phyloP scores from a whole-genome alignment of 192 early-diverging fungal species.

The Coemansia sp. region DNA sequence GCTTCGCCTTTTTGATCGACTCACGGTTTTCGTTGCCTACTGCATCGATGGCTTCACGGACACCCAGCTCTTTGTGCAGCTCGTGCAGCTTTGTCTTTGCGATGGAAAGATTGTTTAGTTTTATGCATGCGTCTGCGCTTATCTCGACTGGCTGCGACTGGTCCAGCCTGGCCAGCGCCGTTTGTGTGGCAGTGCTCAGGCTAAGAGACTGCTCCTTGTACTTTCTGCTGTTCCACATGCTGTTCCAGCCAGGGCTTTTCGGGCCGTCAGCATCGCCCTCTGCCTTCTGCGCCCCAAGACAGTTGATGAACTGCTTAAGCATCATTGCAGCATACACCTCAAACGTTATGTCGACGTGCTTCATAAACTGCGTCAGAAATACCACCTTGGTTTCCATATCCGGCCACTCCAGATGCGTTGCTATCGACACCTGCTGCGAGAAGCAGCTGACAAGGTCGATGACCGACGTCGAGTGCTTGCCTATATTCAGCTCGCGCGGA shows the following conservation, averaged over 20 bases:
- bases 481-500: slow-evolving; percentile 30
- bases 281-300: slow-evolving; percentile 14
- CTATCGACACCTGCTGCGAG: slow-evolving; percentile 44
- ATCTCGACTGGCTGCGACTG: slow-evolving; percentile 35
- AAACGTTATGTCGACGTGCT: slow-evolving; percentile 38
- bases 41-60: slow-evolving; percentile 31
- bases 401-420: slow-evolving; percentile 47
- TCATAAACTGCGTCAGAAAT: slow-evolving; percentile 51
- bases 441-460: slow-evolving; percentile 52
- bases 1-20: slow-evolving; percentile 18
- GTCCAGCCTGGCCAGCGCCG: slow-evolving; percentile 41
- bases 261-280: slow-evolving; percentile 12
- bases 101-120: slow-evolving; percentile 52
- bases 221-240: slow-evolving; percentile 51
- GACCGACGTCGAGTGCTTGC: slow-evolving; percentile 56
- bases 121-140: slow-evolving; percentile 42
- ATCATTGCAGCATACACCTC: slow-evolving; percentile 49
- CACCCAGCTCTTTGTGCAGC: slow-evolving; percentile 45
- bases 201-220: slow-evolving; percentile 50
- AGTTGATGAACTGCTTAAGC: slow-evolving; percentile 45
- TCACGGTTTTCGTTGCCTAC: slow-evolving; percentile 47
- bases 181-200: slow-evolving; percentile 34
- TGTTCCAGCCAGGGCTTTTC: slow-evolving; percentile 34
- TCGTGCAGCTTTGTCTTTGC: slow-evolving; percentile 45
- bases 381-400: slow-evolving; percentile 46